Percentiles rank a stretch among this genome's conserved stretches.
phyloP scores from a whole-genome alignment of 225 moss, liverwort and hornwort genomes.

The Sphagnum tenellum region DNA sequence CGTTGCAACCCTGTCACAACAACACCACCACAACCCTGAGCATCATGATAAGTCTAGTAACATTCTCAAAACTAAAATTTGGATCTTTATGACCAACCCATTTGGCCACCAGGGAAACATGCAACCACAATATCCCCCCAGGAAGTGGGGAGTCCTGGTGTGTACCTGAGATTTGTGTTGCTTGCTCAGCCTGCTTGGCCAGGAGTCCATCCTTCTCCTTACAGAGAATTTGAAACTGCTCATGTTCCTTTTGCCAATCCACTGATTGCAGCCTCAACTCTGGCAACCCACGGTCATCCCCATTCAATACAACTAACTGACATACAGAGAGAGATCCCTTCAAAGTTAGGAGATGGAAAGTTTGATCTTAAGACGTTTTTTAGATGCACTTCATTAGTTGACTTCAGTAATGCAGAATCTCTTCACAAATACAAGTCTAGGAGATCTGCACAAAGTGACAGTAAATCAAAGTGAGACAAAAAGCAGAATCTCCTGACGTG shows the following conservation, averaged over 20 bases:
- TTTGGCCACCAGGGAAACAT: background rate
- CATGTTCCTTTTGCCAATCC: background rate
- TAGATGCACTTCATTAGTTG: too few relatives aligned
- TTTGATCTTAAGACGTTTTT: too few relatives aligned
- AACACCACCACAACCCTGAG: background rate
- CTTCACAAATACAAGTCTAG: too few relatives aligned
- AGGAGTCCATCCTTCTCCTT: background rate
- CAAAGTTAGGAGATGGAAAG: too few relatives aligned
- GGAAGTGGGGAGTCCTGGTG: background rate
- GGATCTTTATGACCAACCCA: too few relatives aligned
- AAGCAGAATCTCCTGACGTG: background rate
- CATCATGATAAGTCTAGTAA: too few relatives aligned
- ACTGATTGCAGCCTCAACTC: slow-evolving; percentile 4
- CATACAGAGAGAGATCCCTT: too few relatives aligned
- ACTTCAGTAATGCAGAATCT: too few relatives aligned
- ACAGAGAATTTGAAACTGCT: background rate
- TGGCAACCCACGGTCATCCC: background rate
- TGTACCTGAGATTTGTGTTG: background rate
- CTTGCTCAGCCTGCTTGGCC: background rate
- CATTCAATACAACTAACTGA: background rate
- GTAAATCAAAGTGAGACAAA: too few relatives aligned
- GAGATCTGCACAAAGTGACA: too few relatives aligned
- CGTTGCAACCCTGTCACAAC: background rate
- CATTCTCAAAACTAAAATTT: too few relatives aligned
- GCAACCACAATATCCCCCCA: background rate